A percentile compares a stretch with the other conserved stretches of the same genome.
These are phyloP conservation scores for Biscogniauxia marginata DNA, from an alignment of 2,329 filamentous ascomycete genomes.

Conservation along the genomic window DNA sequence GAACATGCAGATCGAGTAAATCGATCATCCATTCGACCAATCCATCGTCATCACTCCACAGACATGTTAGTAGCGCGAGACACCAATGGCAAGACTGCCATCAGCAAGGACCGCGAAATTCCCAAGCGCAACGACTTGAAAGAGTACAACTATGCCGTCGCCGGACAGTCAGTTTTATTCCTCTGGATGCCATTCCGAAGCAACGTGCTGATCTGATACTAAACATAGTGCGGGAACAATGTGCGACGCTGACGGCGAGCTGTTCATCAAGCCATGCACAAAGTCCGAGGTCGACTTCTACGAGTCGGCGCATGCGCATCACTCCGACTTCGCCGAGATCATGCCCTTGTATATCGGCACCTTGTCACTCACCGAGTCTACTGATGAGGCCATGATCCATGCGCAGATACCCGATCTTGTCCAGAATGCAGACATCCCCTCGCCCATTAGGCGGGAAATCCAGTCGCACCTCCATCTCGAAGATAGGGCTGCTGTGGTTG, in stretches of 20 bases:
- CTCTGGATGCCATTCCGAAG: not conserved
- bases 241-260: conserved; percentile 75
- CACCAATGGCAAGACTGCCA: conserved; percentile 23
- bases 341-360: conserved; percentile 87
- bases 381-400: conserved; percentile 46
- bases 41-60: conserved; percentile 4
- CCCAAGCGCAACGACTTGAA: conserved; percentile 62
- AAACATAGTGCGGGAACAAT: conserved; percentile 78
- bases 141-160: conserved; percentile 73
- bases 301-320: conserved; percentile 62
- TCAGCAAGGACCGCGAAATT: conserved; percentile 36
- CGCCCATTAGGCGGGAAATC: conserved; percentile 41
- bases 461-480: conserved; percentile 37
- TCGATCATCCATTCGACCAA: conserved; percentile 2
- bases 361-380: conserved; percentile 63
- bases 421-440: conserved; percentile 36
- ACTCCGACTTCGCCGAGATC: conserved; percentile 72
- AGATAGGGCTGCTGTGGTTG: conserved; percentile 7
- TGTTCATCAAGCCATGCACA: conserved; percentile 95
- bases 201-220: conserved; percentile 18
- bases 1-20: not conserved
- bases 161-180: conserved; percentile 70
- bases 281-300: conserved; percentile 86
- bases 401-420: conserved; percentile 47
- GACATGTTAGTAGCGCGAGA: conserved; percentile 23